Conservation (phyloP, 306 rosid genomes). For the Trifolium dubium region DNA sequence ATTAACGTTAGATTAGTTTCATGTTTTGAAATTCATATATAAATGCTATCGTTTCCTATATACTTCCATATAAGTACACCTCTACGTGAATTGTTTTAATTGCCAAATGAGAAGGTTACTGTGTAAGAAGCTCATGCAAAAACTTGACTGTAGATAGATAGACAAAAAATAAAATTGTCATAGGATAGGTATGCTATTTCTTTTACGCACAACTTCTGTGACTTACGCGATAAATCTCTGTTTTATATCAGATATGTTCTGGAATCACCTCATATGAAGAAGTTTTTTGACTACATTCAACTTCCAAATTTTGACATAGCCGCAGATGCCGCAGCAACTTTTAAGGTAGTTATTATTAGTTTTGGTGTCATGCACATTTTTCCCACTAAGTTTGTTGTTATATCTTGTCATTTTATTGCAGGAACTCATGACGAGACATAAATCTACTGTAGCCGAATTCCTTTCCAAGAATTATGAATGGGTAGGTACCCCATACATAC, state of each 20-base stretch:
- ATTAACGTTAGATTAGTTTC: conserved; percentile 13
- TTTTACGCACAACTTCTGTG: conserved; percentile 4
- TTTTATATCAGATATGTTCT: conserved; percentile 78
- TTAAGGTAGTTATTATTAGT: conserved; percentile 61
- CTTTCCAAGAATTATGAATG: conserved; percentile 87
- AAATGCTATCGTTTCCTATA: not conserved
- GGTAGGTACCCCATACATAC: conserved; percentile 52
- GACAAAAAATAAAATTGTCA: not conserved
- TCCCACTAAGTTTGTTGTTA: not conserved
- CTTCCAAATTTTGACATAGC: conserved; percentile 92
- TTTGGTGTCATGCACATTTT: conserved; percentile 2
- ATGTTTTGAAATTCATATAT: not conserved
- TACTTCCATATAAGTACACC: conserved; percentile 8
- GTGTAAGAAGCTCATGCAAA: conserved; percentile 14
- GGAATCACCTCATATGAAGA: conserved; percentile 79
- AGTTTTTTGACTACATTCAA: conserved; percentile 82
- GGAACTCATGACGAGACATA: conserved; percentile 97
- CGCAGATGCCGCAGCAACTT: conserved; percentile 94
- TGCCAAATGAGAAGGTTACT: conserved; percentile 18
- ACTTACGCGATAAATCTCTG: conserved; percentile 14
- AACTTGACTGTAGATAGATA: conserved; percentile 9
- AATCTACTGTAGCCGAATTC: conserved; percentile 89
- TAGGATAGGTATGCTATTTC: conserved; percentile 14
- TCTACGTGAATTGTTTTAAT: conserved; percentile 1
- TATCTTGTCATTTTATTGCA: conserved; percentile 48